Evolutionary conservation across 2,329 filamentous ascomycete species (phyloP), one percentile per base, ranked within the genome.

Genomic region (Aspergillus neotritici): DNA sequence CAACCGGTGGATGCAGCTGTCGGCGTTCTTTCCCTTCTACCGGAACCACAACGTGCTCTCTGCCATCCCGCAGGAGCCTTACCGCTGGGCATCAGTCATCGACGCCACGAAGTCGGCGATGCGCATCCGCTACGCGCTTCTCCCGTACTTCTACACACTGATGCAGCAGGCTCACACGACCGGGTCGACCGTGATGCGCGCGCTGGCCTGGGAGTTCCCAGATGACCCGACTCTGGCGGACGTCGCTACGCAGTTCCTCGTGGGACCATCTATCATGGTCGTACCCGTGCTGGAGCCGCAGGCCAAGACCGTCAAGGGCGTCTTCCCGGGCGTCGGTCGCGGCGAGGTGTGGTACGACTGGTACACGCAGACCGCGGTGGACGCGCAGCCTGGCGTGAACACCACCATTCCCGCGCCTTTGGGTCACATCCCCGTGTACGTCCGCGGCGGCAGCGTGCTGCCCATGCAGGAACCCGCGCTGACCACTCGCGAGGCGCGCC

Each of bases 21-120:
- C 73, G 1, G 83, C 83, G 9, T 87, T 88, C 71, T 87, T 87
- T 68, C 82, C 84, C 5, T 87, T 88, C 67, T 87, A 87, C 67
- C 74, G 84, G 17, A 88, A 88, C 64, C 85, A 90, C 70, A 88
- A 88, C 57, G 69, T 69, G 3, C 66, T 84, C 1, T 74, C 72
- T 0, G 76, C 80, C 9, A 73, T 73, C 39, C 60, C 76, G 0
- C 86, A 90, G 58, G 86, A 90, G 63, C 83, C 84, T 0, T 90
- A 86, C 56, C 60, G 75, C 12, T 89, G 85, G 85, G 69, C 69
- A 3, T 76, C 75, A 1, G 85, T 88, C 1, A 75, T 76, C 2
- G 75, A 80, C 4, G 83, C 85, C 0, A 74, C 77, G n/a, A 78
- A 76, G 49, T 69, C 64, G 0, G 85, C 83, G 1, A 88, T 88